Evolutionary conservation across 2,329 filamentous ascomycete genomes (phyloP), one percentile per base, ranked within the genome.

Genomic region (Ophiocordyceps robertsii): DNA sequence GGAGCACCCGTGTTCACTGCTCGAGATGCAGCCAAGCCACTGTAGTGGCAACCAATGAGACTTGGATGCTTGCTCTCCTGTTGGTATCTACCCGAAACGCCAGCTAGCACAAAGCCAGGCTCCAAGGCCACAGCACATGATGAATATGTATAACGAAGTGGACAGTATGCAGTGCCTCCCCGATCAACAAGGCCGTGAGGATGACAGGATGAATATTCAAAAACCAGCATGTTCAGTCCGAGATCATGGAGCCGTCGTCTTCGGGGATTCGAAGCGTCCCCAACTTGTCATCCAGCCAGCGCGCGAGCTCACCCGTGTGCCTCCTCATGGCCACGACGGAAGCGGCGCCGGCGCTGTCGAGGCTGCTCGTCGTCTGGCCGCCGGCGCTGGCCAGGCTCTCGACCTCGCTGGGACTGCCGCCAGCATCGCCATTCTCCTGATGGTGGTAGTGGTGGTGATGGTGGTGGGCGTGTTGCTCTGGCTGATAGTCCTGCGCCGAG

Each of bases 271-370:
- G 60, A 46, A 79, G 54, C 13, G 65, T 62, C 6, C 70, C 70
- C 6, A 82, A 63, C 59, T 72, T 72, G n/a, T 72, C 71, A 47
- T 82, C 76, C 48, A 82, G 56, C 68, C 72, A 77, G 43, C 65
- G 61, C 21, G 72, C 73, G 43, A 81, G 61, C 48, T 80, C 75
- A 49, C 76, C 72, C 4, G 75, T 72, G 44, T 76, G 72, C 44
- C 69, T 65, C 44, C 75, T 65, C 56, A 75, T 68, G 9, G 65
- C 63, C 40, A 72, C 65, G 17, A 75, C 68, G 19, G 65, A 69
- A 3, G 65, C 65, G 2, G 68, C 60, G 4, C 62, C 55, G n/a
- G 55, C 55, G 45, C 61, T 62, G 27, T 62, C 57, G 33, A 55
- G 57, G 45, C 59, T 67, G 29, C 62, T 60, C 29, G 61, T 65